Percentiles rank a stretch among this genome's conserved stretches.
These are phyloP conservation scores for Talaromyces pinophilus DNA, from an alignment of 2,329 filamentous ascomycete species.

Conservation along the genomic window DNA sequence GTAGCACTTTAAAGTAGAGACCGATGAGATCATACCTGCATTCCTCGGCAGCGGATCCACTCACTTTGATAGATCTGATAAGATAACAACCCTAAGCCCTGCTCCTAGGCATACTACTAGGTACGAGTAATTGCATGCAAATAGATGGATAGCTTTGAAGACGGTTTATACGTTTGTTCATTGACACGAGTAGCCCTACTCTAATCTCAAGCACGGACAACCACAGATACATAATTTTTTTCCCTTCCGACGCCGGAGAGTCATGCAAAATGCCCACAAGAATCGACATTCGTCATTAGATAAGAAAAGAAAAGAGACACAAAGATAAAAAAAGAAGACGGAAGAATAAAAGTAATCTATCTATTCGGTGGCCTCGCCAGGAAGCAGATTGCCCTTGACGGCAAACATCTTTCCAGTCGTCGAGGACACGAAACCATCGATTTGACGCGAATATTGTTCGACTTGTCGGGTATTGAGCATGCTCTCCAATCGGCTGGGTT, in stretches of 20 bases:
- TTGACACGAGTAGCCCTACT: conserved; percentile 14
- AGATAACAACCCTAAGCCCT: conserved; percentile 1
- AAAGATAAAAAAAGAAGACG: conserved; percentile 30
- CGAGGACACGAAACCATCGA: conserved; percentile 90
- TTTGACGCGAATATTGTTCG: conserved; percentile 95
- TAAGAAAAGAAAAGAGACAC: conserved; percentile 14
- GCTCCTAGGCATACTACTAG: not conserved
- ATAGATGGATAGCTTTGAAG: not conserved
- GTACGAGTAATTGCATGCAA: not conserved
- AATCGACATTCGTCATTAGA: conserved; percentile 24
- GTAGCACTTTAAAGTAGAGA: not conserved
- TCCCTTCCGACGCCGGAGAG: conserved; percentile 45
- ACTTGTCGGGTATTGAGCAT: conserved; percentile 95
- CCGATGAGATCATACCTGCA: conserved; percentile 20
- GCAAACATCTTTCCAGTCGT: conserved; percentile 98
- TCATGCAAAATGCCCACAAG: conserved; percentile 40
- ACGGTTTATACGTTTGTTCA: conserved; percentile 12
- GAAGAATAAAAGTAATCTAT: conserved; percentile 25
- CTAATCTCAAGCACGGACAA: conserved; percentile 21
- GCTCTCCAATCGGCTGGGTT: conserved; percentile 88
- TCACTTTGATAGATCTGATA: conserved; percentile 6
- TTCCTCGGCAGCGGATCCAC: conserved; percentile 4
- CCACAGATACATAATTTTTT: conserved; percentile 33
- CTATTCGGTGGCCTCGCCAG: conserved; percentile 52
- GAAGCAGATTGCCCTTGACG: conserved; percentile 70